Base-by-base conservation (phyloP, 169 alveolate species). In the Theileria parva region DNA sequence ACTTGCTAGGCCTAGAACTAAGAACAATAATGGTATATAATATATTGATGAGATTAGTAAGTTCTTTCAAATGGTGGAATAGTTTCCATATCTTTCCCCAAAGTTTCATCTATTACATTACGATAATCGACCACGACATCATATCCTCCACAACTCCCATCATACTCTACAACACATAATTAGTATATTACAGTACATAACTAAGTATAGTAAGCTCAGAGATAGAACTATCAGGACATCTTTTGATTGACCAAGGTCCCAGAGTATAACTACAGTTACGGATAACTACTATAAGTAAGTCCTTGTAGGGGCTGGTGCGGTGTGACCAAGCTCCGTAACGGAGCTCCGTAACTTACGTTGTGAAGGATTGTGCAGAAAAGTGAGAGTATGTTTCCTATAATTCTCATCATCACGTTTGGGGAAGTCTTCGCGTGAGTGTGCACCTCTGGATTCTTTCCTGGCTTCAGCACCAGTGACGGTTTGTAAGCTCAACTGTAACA, bases 401-500 rank as follows among this genome's bases (percentile, higher is more conserved):
- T 95, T 87, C 85, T 86, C 85, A 81, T 97, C 99, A 85, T 97
- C 98, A 78, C 99, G 87, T 50, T 96, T 97, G 59, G 95, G 96
- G 93, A 74, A 97, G 89, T 97, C 99, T 73, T 97, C 99, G 76
- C 99, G 95, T n/a, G 99, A 97, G 81, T 97, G 99, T 19, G 99
- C 99, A 0, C 99, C 99, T 79, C 99, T 89, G 32, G 98, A 94
- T 87, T 97, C 99, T 88, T 94, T 94, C 81, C 99, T 93, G 30
- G 95, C 94, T 70, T 93, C 97, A 13, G 99, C 99, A 23, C 97
- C 92, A 64, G 87, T 81, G 28, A 97, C 95, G 23, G 98, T 96
- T 88, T 96, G 98, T 53, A 95, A 86, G 32, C 98, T 96, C 30
- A 84, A 74, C 23, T 93, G 93, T 37, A 97, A 87, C 77, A 97